Percentiles rank a stretch among this genome's conserved stretches.
Evolutionary conservation across 2,329 filamentous ascomycete species (phyloP).

Genomic region (Nothophoma quercina): DNA sequence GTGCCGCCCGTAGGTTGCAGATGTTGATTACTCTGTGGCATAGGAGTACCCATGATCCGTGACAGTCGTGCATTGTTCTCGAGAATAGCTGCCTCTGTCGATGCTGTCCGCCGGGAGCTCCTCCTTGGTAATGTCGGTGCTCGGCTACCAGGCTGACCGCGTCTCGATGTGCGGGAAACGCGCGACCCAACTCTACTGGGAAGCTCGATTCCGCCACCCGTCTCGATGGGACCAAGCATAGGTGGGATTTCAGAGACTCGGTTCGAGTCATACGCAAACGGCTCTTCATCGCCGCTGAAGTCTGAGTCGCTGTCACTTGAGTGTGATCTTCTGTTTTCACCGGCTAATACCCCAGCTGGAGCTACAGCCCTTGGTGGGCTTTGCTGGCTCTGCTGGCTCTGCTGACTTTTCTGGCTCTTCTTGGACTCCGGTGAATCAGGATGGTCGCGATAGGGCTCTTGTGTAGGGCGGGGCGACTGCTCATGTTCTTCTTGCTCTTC

Average conservation of each 20-base stretch:
- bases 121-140: slow-evolving; percentile 68
- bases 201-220: slow-evolving; percentile 67
- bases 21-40: slow-evolving; percentile 30
- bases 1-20: slow-evolving; percentile 34
- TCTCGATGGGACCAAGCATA: slow-evolving; percentile 66
- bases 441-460: slow-evolving; percentile 63
- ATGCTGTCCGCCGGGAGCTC: slow-evolving; percentile 64
- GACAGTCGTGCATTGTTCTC: slow-evolving; percentile 37
- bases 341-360: slow-evolving; percentile 24
- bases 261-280: slow-evolving; percentile 51
- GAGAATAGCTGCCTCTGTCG: slow-evolving; percentile 38
- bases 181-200: slow-evolving; percentile 70
- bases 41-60: slow-evolving; percentile 33
- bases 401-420: slow-evolving; percentile 16
- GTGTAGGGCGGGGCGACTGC: slow-evolving; percentile 29
- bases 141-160: slow-evolving; percentile 35
- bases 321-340: slow-evolving; percentile 52
- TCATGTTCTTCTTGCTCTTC: slow-evolving; percentile 65
- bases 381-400: slow-evolving; percentile 16
- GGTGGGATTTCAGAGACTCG: slow-evolving; percentile 62
- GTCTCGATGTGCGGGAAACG: slow-evolving; percentile 52
- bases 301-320: slow-evolving; percentile 51
- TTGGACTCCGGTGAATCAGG: slow-evolving; percentile 45
- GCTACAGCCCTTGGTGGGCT: slow-evolving; percentile 21
- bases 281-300: slow-evolving; percentile 54